phyloP scores from a whole-genome alignment of 345 rosid genomes.

The Firmiana major region DNA sequence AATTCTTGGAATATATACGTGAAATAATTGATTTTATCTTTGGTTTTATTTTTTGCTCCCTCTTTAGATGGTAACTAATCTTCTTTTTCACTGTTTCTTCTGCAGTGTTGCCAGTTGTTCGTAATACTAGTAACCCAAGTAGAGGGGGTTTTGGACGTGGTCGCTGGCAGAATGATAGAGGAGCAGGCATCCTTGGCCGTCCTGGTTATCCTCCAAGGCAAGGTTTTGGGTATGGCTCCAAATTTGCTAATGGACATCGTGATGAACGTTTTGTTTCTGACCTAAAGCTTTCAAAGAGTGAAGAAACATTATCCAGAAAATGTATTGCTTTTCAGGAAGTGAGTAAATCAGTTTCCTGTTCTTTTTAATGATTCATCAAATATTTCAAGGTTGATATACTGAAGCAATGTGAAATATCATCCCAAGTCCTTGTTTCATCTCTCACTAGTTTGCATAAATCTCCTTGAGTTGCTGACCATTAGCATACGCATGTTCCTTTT shows the following conservation, averaged over 20 bases:
- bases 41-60: not conserved
- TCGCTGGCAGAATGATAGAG: constrained; percentile 82
- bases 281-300: constrained; percentile 75
- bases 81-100: constrained; percentile 13
- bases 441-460: not conserved
- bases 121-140: constrained; percentile 48
- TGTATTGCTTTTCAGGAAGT: constrained; percentile 85
- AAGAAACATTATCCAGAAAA: constrained; percentile 86
- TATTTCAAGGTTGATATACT: not conserved
- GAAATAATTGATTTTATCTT: not conserved
- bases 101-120: constrained; percentile 68
- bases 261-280: constrained; percentile 95
- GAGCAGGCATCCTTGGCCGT: constrained; percentile 87
- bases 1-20: not conserved
- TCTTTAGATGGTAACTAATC: not conserved
- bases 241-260: constrained; percentile 66
- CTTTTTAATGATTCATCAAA: not conserved
- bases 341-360: constrained; percentile 8
- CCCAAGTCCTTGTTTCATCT: not conserved
- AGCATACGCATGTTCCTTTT: not conserved
- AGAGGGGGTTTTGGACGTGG: constrained; percentile 79
- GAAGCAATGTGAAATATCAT: not conserved
- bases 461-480: not conserved
- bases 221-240: constrained; percentile 64
- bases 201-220: constrained; percentile 82